Evolutionary conservation across 164 flowering plant genomes (phyloP), one percentile per base, ranked within the genome.

Genomic region (Amborella trichopoda): DNA sequence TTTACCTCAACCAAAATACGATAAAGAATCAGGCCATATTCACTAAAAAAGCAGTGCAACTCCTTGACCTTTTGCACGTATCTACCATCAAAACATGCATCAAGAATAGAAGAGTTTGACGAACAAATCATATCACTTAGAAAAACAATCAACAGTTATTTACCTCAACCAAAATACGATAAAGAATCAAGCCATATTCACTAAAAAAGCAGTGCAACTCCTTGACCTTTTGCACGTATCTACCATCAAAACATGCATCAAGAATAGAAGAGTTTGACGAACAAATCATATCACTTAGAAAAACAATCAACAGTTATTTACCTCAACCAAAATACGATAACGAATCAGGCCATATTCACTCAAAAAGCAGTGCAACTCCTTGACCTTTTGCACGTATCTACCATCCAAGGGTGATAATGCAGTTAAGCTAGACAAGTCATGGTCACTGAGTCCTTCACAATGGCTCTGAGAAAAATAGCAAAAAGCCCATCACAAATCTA

Each of bases 191-290:
- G 3, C 89, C 95, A 68, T 68, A 93, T 63, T 88, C 96, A 42
- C 95, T 83, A 73, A 84, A 60, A 49, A 57, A 74, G 26, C 78
- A 78, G 40, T 81, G 73, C 76, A 91, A 67, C 19, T 91, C 95
- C 71, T 88, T 74, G 21, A 88, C 95, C 68, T 79, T 88, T 33
- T 54, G 53, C 81, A 89, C 69, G 39, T 93, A 93, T 6, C 99
- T 83, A 42, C 96, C 98, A 63, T 90, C 98, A 75, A 90, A 64
- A n/a, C n/a, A n/a, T n/a, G n/a, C n/a, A n/a, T n/a, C n/a, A n/a
- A n/a, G n/a, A n/a, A n/a, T n/a, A n/a, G n/a, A n/a, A n/a, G n/a
- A n/a, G n/a, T n/a, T n/a, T n/a, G n/a, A n/a, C n/a, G n/a, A n/a
- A n/a, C n/a, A 30, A 30, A 30, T 30, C 9, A 30, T 30, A 30